A percentile compares a stretch with the other conserved stretches of the same genome.
Evolutionary conservation across 805 yeast genomes (phyloP).

Genomic region (Diddensiella transvaalensis): DNA sequence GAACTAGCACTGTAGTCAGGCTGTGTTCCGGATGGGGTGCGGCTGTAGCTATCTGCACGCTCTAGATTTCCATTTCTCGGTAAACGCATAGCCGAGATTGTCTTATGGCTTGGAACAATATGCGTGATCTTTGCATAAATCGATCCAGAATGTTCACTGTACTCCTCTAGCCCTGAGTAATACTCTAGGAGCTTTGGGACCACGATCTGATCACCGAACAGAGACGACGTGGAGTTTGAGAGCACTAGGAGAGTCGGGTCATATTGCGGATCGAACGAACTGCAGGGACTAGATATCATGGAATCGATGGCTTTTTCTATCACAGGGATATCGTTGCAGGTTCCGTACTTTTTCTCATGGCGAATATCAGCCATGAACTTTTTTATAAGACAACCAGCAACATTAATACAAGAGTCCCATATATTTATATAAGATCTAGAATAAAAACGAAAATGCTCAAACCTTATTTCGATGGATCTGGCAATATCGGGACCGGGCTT

Average conservation of each 20-base stretch:
- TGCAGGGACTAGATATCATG: background rate
- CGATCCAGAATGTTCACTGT: background rate
- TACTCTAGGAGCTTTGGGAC: conserved; percentile 17
- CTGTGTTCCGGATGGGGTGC: background rate
- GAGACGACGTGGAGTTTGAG: conserved; percentile 19
- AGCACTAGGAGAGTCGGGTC: conserved; percentile 17
- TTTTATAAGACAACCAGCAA: too few species aligned
- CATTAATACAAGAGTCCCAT: too few species aligned
- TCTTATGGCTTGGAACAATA: conserved; percentile 14
- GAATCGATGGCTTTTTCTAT: background rate
- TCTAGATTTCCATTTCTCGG: background rate
- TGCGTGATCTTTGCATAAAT: conserved; percentile 20
- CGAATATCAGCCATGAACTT: too few species aligned
- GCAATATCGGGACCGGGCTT: too few species aligned
- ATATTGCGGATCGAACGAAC: conserved; percentile 7
- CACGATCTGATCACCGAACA: conserved; percentile 12
- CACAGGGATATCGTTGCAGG: background rate
- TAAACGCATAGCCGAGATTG: background rate
- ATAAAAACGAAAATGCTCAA: too few species aligned
- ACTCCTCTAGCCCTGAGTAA: conserved; percentile 1
- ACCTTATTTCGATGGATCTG: too few species aligned
- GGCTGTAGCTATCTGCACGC: background rate
- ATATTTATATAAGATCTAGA: too few species aligned
- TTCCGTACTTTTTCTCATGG: too few species aligned
- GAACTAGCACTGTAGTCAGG: background rate